Conservation (phyloP, 1,284 basidiomycete genomes). For the Trichosporon asahii region DNA sequence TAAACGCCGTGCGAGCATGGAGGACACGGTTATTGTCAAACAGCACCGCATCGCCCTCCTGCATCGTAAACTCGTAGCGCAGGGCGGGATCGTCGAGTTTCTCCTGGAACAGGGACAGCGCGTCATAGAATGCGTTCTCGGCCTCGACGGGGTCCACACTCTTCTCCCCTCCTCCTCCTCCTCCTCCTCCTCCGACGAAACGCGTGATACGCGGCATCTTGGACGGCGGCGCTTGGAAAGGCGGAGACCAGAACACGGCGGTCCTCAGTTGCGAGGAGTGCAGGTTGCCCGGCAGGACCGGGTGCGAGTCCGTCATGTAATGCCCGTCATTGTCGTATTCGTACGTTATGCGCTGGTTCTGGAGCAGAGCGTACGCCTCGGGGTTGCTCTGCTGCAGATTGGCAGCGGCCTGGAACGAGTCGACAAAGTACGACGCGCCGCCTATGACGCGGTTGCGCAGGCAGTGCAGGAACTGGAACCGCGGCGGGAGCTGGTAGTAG, state of each 20-base stretch:
- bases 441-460: slow-evolving; percentile 76
- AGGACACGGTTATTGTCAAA: slow-evolving; percentile 94
- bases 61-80: slow-evolving; percentile 65
- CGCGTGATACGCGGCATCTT: not conserved
- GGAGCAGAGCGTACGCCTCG: slow-evolving; percentile 55
- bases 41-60: slow-evolving; percentile 80
- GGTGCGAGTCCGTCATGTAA: slow-evolving; percentile 73
- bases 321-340: slow-evolving; percentile 90
- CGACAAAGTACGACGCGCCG: slow-evolving; percentile 84
- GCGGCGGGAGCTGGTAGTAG: slow-evolving; percentile 78
- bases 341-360: slow-evolving; percentile 70
- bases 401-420: slow-evolving; percentile 68
- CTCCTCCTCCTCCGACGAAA: not conserved
- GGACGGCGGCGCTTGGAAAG: slow-evolving; percentile 70
- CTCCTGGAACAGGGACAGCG: slow-evolving; percentile 63
- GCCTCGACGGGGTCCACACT: slow-evolving; percentile 28
- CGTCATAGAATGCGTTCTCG: slow-evolving; percentile 59
- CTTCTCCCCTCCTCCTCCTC: too few relatives aligned
- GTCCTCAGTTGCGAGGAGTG: slow-evolving; percentile 19
- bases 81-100: slow-evolving; percentile 61
- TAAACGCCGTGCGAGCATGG: slow-evolving; percentile 81
- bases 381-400: slow-evolving; percentile 10
- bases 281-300: slow-evolving; percentile 61
- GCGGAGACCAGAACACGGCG: slow-evolving; percentile 88
- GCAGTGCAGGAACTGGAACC: slow-evolving; percentile 88